A percentile compares a stretch with the other conserved stretches of the same genome.
Evolutionary conservation across 805 yeast species (phyloP).

Genomic region (Ogataea nakhonphanomensis): DNA sequence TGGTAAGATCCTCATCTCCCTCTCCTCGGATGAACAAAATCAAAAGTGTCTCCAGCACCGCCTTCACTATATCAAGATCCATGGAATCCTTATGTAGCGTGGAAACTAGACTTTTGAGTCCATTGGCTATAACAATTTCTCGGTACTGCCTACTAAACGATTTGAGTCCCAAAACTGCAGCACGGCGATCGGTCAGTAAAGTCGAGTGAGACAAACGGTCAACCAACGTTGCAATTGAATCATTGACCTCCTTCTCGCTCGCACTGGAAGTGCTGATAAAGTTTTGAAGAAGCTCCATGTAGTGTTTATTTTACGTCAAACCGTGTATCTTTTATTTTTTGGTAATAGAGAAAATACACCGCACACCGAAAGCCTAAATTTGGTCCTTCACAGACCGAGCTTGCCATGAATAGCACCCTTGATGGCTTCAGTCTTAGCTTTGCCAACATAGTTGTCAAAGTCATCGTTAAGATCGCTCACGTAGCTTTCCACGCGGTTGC

Average conservation of each 20-base stretch:
- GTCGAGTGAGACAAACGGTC: slow-evolving; percentile 84
- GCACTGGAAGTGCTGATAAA: slow-evolving; percentile 33
- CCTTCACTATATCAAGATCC: slow-evolving; percentile 69
- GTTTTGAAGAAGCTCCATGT: slow-evolving; percentile 35
- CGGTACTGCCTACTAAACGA: slow-evolving; percentile 85
- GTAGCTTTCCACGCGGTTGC: slow-evolving; percentile 24
- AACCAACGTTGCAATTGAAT: slow-evolving; percentile 83
- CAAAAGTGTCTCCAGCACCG: slow-evolving; percentile 79
- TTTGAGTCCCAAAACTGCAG: slow-evolving; percentile 86
- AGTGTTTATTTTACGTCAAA: slow-evolving; percentile 3
- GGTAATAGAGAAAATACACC: slow-evolving; percentile 3
- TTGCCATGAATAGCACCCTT: slow-evolving; percentile 27
- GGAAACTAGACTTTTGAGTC: slow-evolving; percentile 66
- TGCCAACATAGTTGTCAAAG: slow-evolving; percentile 28
- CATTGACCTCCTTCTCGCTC: slow-evolving; percentile 49
- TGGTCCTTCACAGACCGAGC: slow-evolving; percentile 15
- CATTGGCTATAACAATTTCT: slow-evolving; percentile 86
- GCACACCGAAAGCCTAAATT: slow-evolving; percentile 3
- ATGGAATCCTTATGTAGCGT: slow-evolving; percentile 62
- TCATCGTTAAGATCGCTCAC: slow-evolving; percentile 31
- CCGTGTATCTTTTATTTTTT: slow-evolving; percentile 4
- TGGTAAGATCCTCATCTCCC: slow-evolving; percentile 58
- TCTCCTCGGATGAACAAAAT: slow-evolving; percentile 70
- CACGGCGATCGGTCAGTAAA: slow-evolving; percentile 77
- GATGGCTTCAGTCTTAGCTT: slow-evolving; percentile 30